These are phyloP conservation scores for Sesbania bispinosa DNA, from an alignment of 306 rosid genomes.

Conservation along the genomic window DNA sequence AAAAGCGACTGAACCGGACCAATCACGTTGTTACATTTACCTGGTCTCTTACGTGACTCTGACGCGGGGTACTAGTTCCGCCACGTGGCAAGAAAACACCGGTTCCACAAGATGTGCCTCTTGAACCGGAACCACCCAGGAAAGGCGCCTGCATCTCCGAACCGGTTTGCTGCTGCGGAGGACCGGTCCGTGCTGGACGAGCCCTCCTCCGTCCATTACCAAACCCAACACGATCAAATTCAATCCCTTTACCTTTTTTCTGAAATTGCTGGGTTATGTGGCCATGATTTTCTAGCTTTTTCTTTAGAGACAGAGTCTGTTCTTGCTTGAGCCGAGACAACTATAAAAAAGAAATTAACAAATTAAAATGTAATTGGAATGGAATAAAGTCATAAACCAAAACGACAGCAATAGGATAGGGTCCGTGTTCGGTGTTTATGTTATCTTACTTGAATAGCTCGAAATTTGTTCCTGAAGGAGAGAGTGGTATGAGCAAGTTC, in stretches of 20 bases:
- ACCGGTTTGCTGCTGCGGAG: conserved; percentile 20
- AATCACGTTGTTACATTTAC: not conserved
- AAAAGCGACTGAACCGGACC: not conserved
- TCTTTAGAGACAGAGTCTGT: conserved; percentile 21
- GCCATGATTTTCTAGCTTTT: not conserved
- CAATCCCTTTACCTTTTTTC: conserved; percentile 21
- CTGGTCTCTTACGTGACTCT: conserved; percentile 26
- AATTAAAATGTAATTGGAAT: not conserved
- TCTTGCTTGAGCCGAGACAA: conserved; percentile 28
- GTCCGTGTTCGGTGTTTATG: not conserved
- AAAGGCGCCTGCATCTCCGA: conserved; percentile 35
- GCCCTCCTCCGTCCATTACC: not conserved
- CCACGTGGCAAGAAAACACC: conserved; percentile 76
- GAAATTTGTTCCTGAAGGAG: conserved; percentile 41
- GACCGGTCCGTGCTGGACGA: not conserved
- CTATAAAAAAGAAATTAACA: not conserved
- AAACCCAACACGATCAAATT: not conserved
- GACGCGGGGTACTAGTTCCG: conserved; percentile 10
- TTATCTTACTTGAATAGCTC: conserved; percentile 45
- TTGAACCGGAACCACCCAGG: conserved; percentile 29
- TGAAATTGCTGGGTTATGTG: not conserved
- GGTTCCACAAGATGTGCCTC: conserved; percentile 53
- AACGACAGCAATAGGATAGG: not conserved
- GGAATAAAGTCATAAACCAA: no score
- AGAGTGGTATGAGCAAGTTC: conserved; percentile 19